These are phyloP conservation scores for Coemansia guatemalensis DNA, from an alignment of 192 early-diverging fungal genomes.

Conservation along the genomic window DNA sequence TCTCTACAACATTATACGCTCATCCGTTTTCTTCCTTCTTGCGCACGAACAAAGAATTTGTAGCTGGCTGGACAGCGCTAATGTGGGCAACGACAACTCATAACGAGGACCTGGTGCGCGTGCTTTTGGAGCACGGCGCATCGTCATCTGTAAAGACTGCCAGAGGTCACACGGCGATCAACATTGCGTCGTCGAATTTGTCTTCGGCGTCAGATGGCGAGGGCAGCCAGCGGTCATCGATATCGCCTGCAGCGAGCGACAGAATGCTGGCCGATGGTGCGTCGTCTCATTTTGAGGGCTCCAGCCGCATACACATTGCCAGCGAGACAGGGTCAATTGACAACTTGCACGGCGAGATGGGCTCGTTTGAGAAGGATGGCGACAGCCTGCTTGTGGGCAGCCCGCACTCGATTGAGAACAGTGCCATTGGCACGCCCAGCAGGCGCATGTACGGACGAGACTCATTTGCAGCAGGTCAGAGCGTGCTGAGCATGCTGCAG, in stretches of 20 bases:
- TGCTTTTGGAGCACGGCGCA: conserved; percentile 81
- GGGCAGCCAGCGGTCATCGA: conserved; percentile 21
- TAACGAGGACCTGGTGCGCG: conserved; percentile 67
- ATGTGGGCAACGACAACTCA: conserved; percentile 90
- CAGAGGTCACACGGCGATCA: conserved; percentile 71
- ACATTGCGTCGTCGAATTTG: conserved; percentile 61
- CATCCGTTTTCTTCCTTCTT: background rate
- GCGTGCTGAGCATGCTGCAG: conserved; percentile 51
- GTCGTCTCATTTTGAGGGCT: conserved; percentile 11
- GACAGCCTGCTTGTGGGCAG: conserved; percentile 27
- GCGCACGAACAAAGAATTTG: background rate
- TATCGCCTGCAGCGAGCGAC: conserved; percentile 24
- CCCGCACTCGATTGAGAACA: conserved; percentile 37
- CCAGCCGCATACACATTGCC: background rate
- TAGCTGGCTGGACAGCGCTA: conserved; percentile 83
- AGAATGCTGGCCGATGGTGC: conserved; percentile 9
- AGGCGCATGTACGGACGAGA: conserved; percentile 23
- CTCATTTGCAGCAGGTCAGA: conserved; percentile 42
- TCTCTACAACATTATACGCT: background rate
- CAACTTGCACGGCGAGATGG: conserved; percentile 10
- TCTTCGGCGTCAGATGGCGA: conserved; percentile 36
- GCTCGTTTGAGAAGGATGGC: conserved; percentile 13
- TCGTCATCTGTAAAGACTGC: conserved; percentile 63
- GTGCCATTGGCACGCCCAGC: conserved; percentile 25
- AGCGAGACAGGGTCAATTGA: conserved; percentile 6